Conservation (phyloP, 2,329 filamentous ascomycete genomes). For the Didymosphaeria variabile region DNA sequence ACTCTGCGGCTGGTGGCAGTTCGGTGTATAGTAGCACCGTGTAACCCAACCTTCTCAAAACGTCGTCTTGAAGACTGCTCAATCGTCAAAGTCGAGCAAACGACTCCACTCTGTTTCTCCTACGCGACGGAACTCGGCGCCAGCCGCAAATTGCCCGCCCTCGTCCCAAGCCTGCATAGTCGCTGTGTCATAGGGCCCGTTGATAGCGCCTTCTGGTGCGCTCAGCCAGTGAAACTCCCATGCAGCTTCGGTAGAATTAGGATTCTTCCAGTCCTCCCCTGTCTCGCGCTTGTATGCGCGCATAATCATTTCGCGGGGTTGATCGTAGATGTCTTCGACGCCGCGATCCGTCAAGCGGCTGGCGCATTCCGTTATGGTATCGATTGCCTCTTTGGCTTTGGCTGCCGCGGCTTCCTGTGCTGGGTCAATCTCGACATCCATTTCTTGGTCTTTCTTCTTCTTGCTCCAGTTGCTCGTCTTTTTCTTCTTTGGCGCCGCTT, state of each 20-base stretch:
- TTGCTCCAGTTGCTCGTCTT: constrained; percentile 57
- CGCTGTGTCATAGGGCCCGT: constrained; percentile 85
- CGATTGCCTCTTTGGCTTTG: constrained; percentile 76
- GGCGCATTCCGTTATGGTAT: constrained; percentile 86
- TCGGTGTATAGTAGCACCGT: constrained; percentile 5
- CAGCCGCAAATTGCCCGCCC: constrained; percentile 91
- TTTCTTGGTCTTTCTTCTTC: constrained; percentile 60
- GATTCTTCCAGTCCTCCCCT: constrained; percentile 82
- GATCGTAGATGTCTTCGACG: constrained; percentile 89
- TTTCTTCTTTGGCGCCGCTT: constrained; percentile 59
- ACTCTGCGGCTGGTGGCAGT: constrained; percentile 2
- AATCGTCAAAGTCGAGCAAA: constrained; percentile 50
- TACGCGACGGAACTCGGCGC: constrained; percentile 68
- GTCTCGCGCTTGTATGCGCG: constrained; percentile 86
- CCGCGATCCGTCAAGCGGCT: constrained; percentile 86
- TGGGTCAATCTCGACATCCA: constrained; percentile 73
- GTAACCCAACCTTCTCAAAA: constrained; percentile 6
- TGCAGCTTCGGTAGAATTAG: constrained; percentile 55
- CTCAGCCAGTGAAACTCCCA: constrained; percentile 97
- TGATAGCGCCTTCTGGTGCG: constrained; percentile 78
- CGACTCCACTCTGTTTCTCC: constrained; percentile 55
- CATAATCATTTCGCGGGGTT: constrained; percentile 82
- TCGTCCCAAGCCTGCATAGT: constrained; percentile 93
- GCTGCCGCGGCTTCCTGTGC: constrained; percentile 74
- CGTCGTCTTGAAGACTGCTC: constrained; percentile 4